These are phyloP conservation scores for Fusarium guadeloupense DNA, from an alignment of 2,329 filamentous ascomycete genomes.

Conservation along the genomic window DNA sequence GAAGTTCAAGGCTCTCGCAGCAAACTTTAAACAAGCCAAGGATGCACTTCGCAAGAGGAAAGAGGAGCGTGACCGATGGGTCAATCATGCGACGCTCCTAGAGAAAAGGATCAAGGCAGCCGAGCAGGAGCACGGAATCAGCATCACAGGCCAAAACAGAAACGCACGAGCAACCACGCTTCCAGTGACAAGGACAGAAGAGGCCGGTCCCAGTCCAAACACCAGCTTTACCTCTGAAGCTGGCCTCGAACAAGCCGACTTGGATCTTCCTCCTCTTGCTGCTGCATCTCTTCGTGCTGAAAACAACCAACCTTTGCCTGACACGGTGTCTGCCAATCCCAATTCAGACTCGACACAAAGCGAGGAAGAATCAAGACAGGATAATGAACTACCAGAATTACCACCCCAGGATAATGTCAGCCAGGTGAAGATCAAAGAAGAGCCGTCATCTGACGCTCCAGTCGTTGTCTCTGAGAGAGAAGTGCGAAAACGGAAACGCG, in stretches of 20 bases:
- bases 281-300: conserved; percentile 31
- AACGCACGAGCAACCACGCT: conserved; percentile 15
- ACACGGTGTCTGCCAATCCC: conserved; percentile 11
- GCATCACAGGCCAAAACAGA: conserved; percentile 40
- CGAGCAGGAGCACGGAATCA: conserved; percentile 50
- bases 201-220: conserved; percentile 22
- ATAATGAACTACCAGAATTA: conserved; percentile 40
- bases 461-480: conserved; percentile 61
- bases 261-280: conserved; percentile 42
- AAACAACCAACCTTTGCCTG: conserved; percentile 2
- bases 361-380: conserved; percentile 36
- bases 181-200: conserved; percentile 10
- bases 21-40: conserved; percentile 54
- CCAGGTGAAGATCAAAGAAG: conserved; percentile 54
- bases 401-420: conserved; percentile 6
- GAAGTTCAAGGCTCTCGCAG: conserved; percentile 53
- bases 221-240: conserved; percentile 36
- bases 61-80: conserved; percentile 57
- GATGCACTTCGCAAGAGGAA: conserved; percentile 53
- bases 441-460: conserved; percentile 63
- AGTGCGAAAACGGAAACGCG: conserved; percentile 58
- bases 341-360: conserved; percentile 46
- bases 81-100: conserved; percentile 54
- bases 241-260: conserved; percentile 41
- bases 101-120: conserved; percentile 55